Base-by-base conservation (phyloP, 768 basidiomycete species). In the Chalciporus sphaerocephalus region DNA sequence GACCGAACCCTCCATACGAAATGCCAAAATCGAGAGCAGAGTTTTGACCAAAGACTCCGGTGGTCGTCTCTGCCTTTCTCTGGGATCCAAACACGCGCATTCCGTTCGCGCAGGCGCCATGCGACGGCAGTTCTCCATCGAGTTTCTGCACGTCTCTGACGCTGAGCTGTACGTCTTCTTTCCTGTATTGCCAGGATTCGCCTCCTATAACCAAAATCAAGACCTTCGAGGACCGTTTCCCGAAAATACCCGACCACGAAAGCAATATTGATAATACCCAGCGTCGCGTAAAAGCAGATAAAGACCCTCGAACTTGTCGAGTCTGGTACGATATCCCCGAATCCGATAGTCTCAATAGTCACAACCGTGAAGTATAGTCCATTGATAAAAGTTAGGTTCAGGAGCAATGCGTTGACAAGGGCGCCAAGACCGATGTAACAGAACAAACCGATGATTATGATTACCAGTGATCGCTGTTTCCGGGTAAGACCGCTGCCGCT, bases 401-500 rank as follows among this genome's bases (percentile, higher is more conserved):
- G 56, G 35, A 83, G 62, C 46, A 79, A 62, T 1, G 78, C 68
- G 57, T 80, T 75, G 39, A 79, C 64, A 12, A 88, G 69, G 0
- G 83, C 78, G 5, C 90, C 91, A 9, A 92, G 56, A 0, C 83
- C 86, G 48, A 92, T 71, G 59, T 89, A 92, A 47, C 71, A 70
- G 18, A 92, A 71, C 1, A 93, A 68, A 13, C 83, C 59, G 54
- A 93, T 92, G 46, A 86, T 79, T 27, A 87, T 77, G 47, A 92
- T 83, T 24, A 85, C 78, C n/a, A 92, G 75, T 1, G 81, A 78
- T 4, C 89, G 78, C 55, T 92, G 91, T 57, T 82, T 89, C 18
- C 76, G 75, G 0, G 89, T 92, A 28, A 93, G 66, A 1, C 91
- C 91, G 51, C 86, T 89, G 81, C 87, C 88, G 43, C 79, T 81